These are phyloP conservation scores for Erysimum cheiri DNA, from an alignment of 441 rosid species.

Conservation along the genomic window DNA sequence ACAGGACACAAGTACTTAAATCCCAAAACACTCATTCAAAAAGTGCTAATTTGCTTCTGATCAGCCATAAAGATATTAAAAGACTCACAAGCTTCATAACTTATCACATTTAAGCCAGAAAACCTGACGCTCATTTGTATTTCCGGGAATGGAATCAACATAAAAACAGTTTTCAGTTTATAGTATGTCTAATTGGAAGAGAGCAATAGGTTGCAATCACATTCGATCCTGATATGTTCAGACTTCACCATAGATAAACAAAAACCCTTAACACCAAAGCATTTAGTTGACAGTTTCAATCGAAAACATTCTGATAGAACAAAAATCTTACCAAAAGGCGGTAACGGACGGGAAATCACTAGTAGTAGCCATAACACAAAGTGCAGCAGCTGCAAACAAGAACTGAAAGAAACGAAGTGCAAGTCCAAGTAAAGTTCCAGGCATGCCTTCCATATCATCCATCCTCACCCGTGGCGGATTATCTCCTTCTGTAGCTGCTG, in stretches of 20 bases:
- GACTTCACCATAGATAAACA: background rate
- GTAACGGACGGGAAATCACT: conserved; percentile 74
- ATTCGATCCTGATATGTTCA: background rate
- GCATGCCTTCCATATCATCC: conserved; percentile 88
- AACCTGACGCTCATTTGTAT: background rate
- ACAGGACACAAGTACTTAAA: background rate
- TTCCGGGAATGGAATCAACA: background rate
- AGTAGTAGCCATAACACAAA: conserved; percentile 78
- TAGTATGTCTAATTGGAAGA: background rate
- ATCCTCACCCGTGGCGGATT: conserved; percentile 68
- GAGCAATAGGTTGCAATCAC: background rate
- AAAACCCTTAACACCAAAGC: background rate
- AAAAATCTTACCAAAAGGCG: conserved; percentile 55
- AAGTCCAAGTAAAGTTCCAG: conserved; percentile 82
- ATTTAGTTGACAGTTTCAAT: background rate
- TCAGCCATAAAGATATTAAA: background rate
- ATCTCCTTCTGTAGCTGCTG: conserved; percentile 51
- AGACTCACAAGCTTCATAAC: conserved; percentile 1
- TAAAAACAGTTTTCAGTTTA: background rate
- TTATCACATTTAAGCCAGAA: conserved; percentile 2
- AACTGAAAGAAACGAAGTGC: conserved; percentile 68
- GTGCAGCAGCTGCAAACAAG: conserved; percentile 60
- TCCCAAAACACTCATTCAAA: background rate
- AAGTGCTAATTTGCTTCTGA: background rate
- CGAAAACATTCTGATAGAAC: no score